phyloP scores from a whole-genome alignment of 2,329 filamentous ascomycete genomes.

The Aspergillus sergii region DNA sequence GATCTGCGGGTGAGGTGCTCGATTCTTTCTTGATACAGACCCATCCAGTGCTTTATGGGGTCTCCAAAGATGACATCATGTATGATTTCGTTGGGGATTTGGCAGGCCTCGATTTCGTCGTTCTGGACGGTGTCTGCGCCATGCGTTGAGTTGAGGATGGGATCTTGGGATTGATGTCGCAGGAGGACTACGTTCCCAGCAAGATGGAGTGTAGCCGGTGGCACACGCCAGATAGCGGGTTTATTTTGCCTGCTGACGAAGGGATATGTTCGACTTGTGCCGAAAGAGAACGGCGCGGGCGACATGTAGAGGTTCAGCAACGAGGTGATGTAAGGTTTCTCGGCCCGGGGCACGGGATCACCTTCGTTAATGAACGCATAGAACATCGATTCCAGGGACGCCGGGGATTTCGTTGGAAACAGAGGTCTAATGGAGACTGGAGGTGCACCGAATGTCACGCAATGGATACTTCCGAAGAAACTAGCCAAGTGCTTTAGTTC shows the following conservation, averaged over 20 bases:
- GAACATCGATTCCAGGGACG: constrained; percentile 65
- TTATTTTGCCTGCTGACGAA: constrained; percentile 25
- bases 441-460: constrained; percentile 82
- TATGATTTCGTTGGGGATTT: constrained; percentile 68
- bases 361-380: constrained; percentile 83
- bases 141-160: neutral
- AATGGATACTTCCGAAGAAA: constrained; percentile 78
- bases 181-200: constrained; percentile 71
- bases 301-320: constrained; percentile 71
- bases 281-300: constrained; percentile 50
- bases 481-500: constrained; percentile 70
- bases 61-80: constrained; percentile 77
- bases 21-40: constrained; percentile 71
- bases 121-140: constrained; percentile 24
- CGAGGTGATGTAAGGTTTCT: constrained; percentile 73
- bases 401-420: constrained; percentile 53
- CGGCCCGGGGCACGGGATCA: constrained; percentile 76
- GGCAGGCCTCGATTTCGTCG: constrained; percentile 69
- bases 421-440: constrained; percentile 74
- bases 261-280: constrained; percentile 15
- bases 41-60: constrained; percentile 78
- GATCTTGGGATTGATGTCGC: constrained; percentile 33
- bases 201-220: constrained; percentile 59
- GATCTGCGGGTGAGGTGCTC: constrained; percentile 48
- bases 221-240: constrained; percentile 22